Conservation (phyloP, 2,329 filamentous ascomycete genomes). For the Colletotrichum paranaense region DNA sequence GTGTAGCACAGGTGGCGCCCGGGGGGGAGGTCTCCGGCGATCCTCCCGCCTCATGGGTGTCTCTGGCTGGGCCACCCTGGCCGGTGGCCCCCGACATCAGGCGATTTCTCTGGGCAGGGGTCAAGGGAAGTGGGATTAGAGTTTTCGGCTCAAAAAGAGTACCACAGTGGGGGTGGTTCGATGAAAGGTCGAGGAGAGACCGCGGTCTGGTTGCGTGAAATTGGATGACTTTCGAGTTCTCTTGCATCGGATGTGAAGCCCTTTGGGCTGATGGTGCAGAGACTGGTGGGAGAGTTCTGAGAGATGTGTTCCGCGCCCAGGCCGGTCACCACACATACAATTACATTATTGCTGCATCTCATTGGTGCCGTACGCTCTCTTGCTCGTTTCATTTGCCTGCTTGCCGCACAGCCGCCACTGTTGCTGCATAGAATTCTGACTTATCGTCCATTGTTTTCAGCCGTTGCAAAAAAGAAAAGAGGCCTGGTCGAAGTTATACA, state of each 20-base stretch:
- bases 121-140: constrained; percentile 27
- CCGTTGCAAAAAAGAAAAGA: not conserved
- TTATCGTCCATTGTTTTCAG: not conserved
- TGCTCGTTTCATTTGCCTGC: not conserved
- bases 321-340: not conserved
- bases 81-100: constrained; percentile 8
- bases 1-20: constrained; percentile 4
- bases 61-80: not conserved
- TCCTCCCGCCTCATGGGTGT: constrained; percentile 18
- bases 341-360: not conserved
- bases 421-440: not conserved
- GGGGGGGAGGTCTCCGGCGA: constrained; percentile 17
- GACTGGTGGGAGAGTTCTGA: not conserved
- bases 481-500: not conserved
- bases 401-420: not conserved
- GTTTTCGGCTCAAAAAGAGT: constrained; percentile 11
- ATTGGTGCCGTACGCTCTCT: constrained; percentile 9
- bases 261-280: not conserved
- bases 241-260: not conserved
- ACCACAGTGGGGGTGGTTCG: constrained; percentile 2
- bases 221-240: constrained; percentile 7
- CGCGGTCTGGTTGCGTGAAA: constrained; percentile 1
- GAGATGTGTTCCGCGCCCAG: not conserved
- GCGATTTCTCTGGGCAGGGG: constrained; percentile 5
- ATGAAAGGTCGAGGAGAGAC: not conserved